These are phyloP conservation scores for Chrysoporthe austroafricana DNA, from an alignment of 2,329 filamentous ascomycete genomes.

Conservation along the genomic window DNA sequence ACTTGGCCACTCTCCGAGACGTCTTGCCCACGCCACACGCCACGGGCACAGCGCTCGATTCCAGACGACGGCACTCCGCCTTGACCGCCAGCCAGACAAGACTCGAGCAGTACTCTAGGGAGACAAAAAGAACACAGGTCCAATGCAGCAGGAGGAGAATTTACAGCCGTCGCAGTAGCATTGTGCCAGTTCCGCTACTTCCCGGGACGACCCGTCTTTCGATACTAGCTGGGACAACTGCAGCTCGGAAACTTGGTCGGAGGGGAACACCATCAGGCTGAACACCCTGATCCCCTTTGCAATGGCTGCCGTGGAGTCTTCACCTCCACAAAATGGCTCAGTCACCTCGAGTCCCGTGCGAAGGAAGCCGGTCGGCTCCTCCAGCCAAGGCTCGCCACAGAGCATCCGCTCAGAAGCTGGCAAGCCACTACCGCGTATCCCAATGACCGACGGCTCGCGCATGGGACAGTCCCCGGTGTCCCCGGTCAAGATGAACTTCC, in stretches of 20 bases:
- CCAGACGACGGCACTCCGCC: constrained; percentile 4
- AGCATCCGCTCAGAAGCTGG: constrained; percentile 39
- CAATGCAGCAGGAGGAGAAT: constrained; percentile 25
- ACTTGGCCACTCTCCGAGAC: constrained; percentile 5
- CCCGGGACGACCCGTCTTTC: constrained; percentile 27
- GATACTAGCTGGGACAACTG: constrained; percentile 21
- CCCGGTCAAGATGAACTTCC: constrained; percentile 59
- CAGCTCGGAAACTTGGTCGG: constrained; percentile 17
- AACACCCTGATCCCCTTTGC: constrained; percentile 27
- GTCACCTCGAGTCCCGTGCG: constrained; percentile 35
- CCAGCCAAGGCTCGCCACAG: constrained; percentile 40
- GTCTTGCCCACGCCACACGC: background rate
- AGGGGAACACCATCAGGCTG: constrained; percentile 19
- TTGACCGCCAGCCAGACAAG: background rate
- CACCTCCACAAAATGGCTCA: constrained; percentile 34
- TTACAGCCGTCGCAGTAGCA: constrained; percentile 27
- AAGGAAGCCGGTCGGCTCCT: constrained; percentile 43
- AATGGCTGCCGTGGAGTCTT: constrained; percentile 40
- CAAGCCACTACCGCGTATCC: constrained; percentile 37
- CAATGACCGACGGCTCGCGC: constrained; percentile 44
- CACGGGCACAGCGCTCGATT: background rate
- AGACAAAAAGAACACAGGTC: background rate
- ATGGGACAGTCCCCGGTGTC: constrained; percentile 58
- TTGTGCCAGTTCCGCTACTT: constrained; percentile 24
- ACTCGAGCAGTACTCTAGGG: constrained; percentile 2